A percentile compares a stretch with the other conserved stretches of the same genome.
phyloP scores from a whole-genome alignment of 2,329 filamentous ascomycete genomes.

The Grosmannia penicillata region DNA sequence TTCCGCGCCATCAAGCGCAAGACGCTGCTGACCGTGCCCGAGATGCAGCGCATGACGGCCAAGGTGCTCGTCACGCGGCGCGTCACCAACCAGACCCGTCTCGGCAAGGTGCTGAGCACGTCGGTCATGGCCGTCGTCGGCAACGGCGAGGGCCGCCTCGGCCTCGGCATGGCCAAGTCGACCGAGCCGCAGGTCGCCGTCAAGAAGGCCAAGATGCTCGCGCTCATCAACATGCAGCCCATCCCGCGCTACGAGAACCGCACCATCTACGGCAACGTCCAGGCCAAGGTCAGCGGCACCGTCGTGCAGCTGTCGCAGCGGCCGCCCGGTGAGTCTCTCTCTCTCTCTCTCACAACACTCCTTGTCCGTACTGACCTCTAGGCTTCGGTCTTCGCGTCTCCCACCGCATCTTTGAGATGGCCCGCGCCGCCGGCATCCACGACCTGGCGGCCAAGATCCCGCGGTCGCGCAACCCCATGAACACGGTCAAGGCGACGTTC shows the following conservation, averaged over 20 bases:
- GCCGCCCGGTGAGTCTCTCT: constrained; percentile 58
- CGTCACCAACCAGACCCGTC: constrained; percentile 86
- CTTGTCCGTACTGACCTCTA: constrained; percentile 19
- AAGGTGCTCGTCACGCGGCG: constrained; percentile 61
- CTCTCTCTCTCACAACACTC: background rate
- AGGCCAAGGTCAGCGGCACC: constrained; percentile 76
- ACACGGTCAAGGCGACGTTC: constrained; percentile 85
- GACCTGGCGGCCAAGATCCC: constrained; percentile 75
- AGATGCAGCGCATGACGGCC: constrained; percentile 40
- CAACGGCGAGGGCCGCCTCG: constrained; percentile 72
- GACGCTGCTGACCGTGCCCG: constrained; percentile 36
- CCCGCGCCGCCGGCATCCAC: constrained; percentile 68
- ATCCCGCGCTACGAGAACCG: constrained; percentile 80
- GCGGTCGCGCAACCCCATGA: constrained; percentile 89
- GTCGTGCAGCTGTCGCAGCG: constrained; percentile 68
- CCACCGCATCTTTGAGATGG: constrained; percentile 87
- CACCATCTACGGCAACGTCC: constrained; percentile 77
- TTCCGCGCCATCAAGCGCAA: constrained; percentile 37
- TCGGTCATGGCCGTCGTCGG: constrained; percentile 74
- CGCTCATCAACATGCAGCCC: constrained; percentile 87
- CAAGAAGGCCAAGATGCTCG: constrained; percentile 61
- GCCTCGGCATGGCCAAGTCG: constrained; percentile 81
- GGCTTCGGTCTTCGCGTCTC: constrained; percentile 91
- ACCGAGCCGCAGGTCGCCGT: constrained; percentile 54
- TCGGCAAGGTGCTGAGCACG: constrained; percentile 74